phyloP scores from a whole-genome alignment of 352 stramenopile species.

The Phytophthora niederhauseri region DNA sequence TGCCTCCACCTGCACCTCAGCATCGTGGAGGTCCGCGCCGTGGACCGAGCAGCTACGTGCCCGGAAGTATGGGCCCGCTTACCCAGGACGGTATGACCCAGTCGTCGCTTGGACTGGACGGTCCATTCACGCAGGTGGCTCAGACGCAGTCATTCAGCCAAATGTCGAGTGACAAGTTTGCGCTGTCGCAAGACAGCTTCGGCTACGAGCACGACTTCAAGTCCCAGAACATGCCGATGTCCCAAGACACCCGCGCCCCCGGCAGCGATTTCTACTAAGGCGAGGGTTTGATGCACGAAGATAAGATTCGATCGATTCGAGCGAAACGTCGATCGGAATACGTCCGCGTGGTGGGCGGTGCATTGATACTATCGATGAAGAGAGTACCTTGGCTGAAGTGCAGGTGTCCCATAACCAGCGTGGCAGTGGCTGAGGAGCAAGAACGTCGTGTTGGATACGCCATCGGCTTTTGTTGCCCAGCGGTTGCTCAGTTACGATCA shows the following conservation, averaged over 20 bases:
- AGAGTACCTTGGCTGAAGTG: slow-evolving; percentile 3
- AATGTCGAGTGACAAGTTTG: slow-evolving; percentile 82
- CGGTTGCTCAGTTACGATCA: neutral
- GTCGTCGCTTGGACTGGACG: slow-evolving; percentile 61
- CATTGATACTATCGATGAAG: slow-evolving; percentile 1
- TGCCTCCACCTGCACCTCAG: slow-evolving; percentile 46
- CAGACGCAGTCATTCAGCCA: slow-evolving; percentile 90
- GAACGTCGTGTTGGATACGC: neutral
- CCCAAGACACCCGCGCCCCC: slow-evolving; percentile 61
- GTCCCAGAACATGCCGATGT: slow-evolving; percentile 86
- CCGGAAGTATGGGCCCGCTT: slow-evolving; percentile 58
- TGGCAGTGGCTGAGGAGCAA: neutral
- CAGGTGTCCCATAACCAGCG: neutral
- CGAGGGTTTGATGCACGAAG: neutral
- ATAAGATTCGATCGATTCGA: slow-evolving; percentile 8
- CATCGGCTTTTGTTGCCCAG: slow-evolving; percentile 1
- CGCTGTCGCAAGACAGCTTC: slow-evolving; percentile 87
- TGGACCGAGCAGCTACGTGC: slow-evolving; percentile 39
- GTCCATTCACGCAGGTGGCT: slow-evolving; percentile 78
- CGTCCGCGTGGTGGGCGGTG: neutral
- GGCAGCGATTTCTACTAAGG: slow-evolving; percentile 77
- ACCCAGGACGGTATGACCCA: slow-evolving; percentile 82
- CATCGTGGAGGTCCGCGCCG: slow-evolving; percentile 35
- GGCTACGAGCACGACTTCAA: slow-evolving; percentile 83
- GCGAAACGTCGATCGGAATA: neutral